Evolutionary conservation across 345 rosid species (phyloP).

Genomic region (Syzygium grande): DNA sequence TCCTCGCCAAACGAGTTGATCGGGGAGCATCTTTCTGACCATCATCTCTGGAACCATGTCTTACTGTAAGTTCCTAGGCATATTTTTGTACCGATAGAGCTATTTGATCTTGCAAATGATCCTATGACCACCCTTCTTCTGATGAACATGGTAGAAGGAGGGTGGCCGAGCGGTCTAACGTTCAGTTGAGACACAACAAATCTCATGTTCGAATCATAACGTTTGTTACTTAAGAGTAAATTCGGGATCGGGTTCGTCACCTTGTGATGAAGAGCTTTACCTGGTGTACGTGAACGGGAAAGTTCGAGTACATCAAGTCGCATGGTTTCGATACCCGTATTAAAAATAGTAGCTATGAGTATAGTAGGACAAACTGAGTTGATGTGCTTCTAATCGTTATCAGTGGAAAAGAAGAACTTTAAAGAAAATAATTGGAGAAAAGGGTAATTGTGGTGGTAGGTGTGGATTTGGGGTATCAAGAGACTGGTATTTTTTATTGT

Average conservation of each 20-base stretch:
- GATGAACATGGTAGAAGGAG: neutral
- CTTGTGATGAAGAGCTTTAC: neutral
- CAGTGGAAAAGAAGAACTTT: neutral
- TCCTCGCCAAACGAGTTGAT: conserved; percentile 35
- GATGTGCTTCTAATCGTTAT: neutral
- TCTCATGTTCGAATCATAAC: neutral
- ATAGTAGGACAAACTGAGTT: neutral
- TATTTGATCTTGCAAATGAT: neutral
- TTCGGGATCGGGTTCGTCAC: neutral
- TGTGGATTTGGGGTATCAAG: neutral
- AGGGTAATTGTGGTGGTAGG: neutral
- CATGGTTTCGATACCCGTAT: neutral
- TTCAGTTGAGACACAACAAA: neutral
- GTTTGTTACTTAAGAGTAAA: neutral
- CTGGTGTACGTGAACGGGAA: neutral
- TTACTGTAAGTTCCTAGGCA: conserved; percentile 41
- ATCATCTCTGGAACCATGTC: conserved; percentile 57
- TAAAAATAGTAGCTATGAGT: neutral
- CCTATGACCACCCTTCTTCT: neutral
- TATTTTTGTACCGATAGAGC: neutral
- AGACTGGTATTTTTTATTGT: neutral
- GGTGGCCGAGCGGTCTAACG: neutral
- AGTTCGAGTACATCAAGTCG: neutral
- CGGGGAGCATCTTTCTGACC: conserved; percentile 49
- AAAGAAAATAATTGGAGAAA: neutral